phyloP scores from a whole-genome alignment of 345 rosid genomes.

The Lepidium aucheri region DNA sequence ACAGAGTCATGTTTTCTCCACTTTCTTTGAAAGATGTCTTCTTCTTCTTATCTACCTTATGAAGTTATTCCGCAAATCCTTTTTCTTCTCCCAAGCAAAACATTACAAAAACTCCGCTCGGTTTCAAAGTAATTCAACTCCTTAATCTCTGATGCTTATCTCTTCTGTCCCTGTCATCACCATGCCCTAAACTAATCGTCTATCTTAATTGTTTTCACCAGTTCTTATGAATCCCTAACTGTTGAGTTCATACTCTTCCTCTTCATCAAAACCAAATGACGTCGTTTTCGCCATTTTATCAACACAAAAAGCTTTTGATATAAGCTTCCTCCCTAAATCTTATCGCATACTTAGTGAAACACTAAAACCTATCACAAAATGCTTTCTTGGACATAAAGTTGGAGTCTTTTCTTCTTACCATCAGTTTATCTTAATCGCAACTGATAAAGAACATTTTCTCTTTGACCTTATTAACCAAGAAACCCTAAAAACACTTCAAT shows the following conservation, averaged over 20 bases:
- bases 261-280: constrained; percentile 1
- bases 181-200: background rate
- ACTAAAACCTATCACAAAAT: constrained; percentile 7
- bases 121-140: too few relatives aligned
- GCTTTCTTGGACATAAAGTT: constrained; percentile 4
- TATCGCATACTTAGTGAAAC: background rate
- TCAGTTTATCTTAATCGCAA: constrained; percentile 13
- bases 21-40: too few relatives aligned
- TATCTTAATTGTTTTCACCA: background rate
- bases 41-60: too few relatives aligned
- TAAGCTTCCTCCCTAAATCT: background rate
- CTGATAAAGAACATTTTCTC: background rate
- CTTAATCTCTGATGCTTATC: too few relatives aligned
- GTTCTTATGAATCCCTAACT: background rate
- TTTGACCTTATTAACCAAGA: constrained; percentile 10
- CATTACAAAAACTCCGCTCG: too few relatives aligned
- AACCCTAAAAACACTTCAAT: constrained; percentile 2
- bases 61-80: too few relatives aligned
- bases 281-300: background rate
- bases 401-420: constrained; percentile 13
- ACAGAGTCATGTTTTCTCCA: too few relatives aligned
- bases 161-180: background rate
- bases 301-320: background rate
- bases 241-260: constrained; percentile 4
- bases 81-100: too few relatives aligned